Evolutionary conservation across 805 yeast genomes (phyloP).

Genomic region (Isabelozyma heimii): DNA sequence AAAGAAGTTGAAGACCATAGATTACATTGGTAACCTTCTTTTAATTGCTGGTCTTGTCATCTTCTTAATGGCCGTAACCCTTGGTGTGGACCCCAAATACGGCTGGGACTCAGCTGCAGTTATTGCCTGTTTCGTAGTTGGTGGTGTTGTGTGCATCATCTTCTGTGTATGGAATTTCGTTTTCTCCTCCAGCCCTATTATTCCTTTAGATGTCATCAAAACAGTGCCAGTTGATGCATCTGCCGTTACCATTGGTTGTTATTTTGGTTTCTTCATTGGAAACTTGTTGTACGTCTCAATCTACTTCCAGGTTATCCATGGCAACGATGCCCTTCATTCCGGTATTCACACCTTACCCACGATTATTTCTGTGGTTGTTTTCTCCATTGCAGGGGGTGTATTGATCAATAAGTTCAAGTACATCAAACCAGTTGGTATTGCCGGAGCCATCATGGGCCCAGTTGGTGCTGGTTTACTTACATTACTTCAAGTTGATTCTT

Average conservation of each 20-base stretch:
- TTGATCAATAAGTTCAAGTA: conserved; percentile 27
- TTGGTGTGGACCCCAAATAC: conserved; percentile 41
- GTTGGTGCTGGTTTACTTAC: conserved; percentile 33
- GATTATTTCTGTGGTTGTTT: conserved; percentile 26
- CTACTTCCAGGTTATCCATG: conserved; percentile 43
- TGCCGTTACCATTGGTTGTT: conserved; percentile 26
- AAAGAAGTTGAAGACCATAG: conserved; percentile 35
- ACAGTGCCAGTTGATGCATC: conserved; percentile 28
- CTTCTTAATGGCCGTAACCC: conserved; percentile 41
- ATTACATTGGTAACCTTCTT: conserved; percentile 39
- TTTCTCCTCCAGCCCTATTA: conserved; percentile 35
- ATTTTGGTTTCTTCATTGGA: conserved; percentile 34
- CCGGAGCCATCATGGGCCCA: conserved; percentile 25
- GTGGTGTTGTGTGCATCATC: conserved; percentile 24
- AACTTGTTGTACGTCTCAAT: conserved; percentile 8
- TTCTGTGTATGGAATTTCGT: conserved; percentile 34
- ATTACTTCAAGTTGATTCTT: conserved; percentile 25
- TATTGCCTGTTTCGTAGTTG: conserved; percentile 42
- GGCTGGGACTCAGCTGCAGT: conserved; percentile 50
- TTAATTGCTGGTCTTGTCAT: conserved; percentile 37
- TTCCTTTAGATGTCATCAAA: conserved; percentile 34
- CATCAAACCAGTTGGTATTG: conserved; percentile 30
- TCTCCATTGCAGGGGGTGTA: conserved; percentile 27
- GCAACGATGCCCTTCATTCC: conserved; percentile 30
- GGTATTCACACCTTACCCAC: conserved; percentile 39